Evolutionary conservation across 306 rosid genomes (phyloP).

Genomic region (Calophaca sinica): DNA sequence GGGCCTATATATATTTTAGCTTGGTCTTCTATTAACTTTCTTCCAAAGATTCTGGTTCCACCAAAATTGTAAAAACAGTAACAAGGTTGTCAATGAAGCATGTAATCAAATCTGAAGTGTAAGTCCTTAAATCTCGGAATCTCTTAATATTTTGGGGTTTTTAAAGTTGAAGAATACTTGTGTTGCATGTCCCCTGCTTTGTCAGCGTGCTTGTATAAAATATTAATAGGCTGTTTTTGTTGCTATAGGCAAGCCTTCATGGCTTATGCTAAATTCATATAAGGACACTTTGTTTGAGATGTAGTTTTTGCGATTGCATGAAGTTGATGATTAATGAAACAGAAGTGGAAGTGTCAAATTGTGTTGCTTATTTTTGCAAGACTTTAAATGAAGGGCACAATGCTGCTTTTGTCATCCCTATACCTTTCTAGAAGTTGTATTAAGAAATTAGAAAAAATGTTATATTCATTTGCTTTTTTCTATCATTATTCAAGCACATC

Average conservation of each 20-base stretch:
- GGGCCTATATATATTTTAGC: constrained; percentile 6
- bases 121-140: constrained; percentile 3
- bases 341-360: background rate
- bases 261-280: background rate
- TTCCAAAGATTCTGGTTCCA: no score
- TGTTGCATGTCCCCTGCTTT: background rate
- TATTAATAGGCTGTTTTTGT: background rate
- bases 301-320: constrained; percentile 18
- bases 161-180: constrained; percentile 23
- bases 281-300: constrained; percentile 20
- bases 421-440: constrained; percentile 31
- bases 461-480: constrained; percentile 29
- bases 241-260: background rate
- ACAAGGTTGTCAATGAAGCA: background rate
- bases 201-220: constrained; percentile 1
- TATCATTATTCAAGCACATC: constrained; percentile 27
- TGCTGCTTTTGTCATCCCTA: constrained; percentile 35
- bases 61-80: constrained; percentile 20
- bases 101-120: constrained; percentile 14
- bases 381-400: constrained; percentile 21
- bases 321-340: constrained; percentile 14
- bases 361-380: constrained; percentile 3
- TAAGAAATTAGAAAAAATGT: background rate
- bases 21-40: constrained; percentile 6
- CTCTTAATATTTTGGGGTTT: constrained; percentile 11